phyloP scores from a whole-genome alignment of 345 rosid species.

The Populus nigra region DNA sequence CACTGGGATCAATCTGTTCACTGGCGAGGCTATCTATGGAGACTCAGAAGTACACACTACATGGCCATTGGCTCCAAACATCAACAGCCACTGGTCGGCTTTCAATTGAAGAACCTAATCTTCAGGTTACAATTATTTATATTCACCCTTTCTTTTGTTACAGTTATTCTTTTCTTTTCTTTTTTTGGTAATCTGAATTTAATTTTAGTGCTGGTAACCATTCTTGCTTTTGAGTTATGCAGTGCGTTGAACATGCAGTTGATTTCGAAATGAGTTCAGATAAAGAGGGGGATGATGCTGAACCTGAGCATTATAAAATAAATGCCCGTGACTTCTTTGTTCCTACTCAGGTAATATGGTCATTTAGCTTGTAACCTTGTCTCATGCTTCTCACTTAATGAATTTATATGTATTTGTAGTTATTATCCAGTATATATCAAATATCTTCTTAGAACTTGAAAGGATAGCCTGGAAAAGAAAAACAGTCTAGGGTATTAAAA shows the following conservation, averaged over 20 bases:
- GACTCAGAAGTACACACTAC: slow-evolving; percentile 69
- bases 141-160: neutral
- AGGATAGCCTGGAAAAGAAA: neutral
- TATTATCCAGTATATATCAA: neutral
- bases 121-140: slow-evolving; percentile 59
- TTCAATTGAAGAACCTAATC: slow-evolving; percentile 99
- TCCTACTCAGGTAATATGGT: slow-evolving; percentile 74
- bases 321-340: slow-evolving; percentile 89
- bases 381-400: slow-evolving; percentile 6
- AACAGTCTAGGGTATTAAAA: neutral
- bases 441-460: neutral
- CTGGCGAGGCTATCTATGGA: slow-evolving; percentile 63
- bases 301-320: slow-evolving; percentile 41
- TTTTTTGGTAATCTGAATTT: neutral
- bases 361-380: neutral
- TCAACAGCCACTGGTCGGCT: slow-evolving; percentile 95
- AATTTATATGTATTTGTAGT: neutral
- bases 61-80: slow-evolving; percentile 96
- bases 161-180: neutral
- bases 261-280: slow-evolving; percentile 50
- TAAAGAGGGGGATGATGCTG: slow-evolving; percentile 42
- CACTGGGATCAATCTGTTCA: slow-evolving; percentile 86
- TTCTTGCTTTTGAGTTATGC: slow-evolving; percentile 30
- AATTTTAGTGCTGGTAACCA: slow-evolving; percentile 4
- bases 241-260: slow-evolving; percentile 92